Evolutionary conservation across 2,329 filamentous ascomycete species (phyloP).

Genomic region (Trematosphaeria pertusa): DNA sequence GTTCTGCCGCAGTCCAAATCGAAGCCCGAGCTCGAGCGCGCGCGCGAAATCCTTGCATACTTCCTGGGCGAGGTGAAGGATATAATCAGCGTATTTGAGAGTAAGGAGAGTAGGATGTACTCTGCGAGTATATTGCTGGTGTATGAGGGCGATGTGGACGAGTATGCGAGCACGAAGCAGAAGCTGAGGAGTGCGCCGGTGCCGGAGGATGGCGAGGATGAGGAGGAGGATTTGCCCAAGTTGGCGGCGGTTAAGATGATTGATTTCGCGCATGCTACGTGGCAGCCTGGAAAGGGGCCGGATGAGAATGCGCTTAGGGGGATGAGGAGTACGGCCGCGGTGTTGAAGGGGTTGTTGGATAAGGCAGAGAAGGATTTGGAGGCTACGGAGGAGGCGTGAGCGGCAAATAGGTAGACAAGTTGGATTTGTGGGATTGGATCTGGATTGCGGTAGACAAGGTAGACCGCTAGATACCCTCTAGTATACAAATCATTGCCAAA

Average conservation of each 20-base stretch:
- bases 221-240: slow-evolving; percentile 61
- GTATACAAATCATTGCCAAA: neutral
- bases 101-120: slow-evolving; percentile 72
- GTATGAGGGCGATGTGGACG: slow-evolving; percentile 68
- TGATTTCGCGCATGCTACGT: slow-evolving; percentile 93
- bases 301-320: slow-evolving; percentile 85
- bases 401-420: no score
- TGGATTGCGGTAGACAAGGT: no score
- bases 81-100: slow-evolving; percentile 64
- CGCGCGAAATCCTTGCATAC: slow-evolving; percentile 55
- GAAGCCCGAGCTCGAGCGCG: slow-evolving; percentile 40
- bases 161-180: slow-evolving; percentile 55
- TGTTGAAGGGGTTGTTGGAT: slow-evolving; percentile 70
- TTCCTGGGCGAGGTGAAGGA: slow-evolving; percentile 58
- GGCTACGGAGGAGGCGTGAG: slow-evolving; percentile 6
- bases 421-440: no score
- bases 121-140: slow-evolving; percentile 69
- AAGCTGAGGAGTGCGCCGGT: slow-evolving; percentile 26
- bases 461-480: slow-evolving; percentile 8
- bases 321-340: slow-evolving; percentile 72
- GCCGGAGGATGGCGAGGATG: slow-evolving; percentile 47
- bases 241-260: slow-evolving; percentile 87
- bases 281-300: slow-evolving; percentile 79
- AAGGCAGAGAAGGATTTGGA: slow-evolving; percentile 34
- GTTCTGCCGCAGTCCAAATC: slow-evolving; percentile 50